Conservation (phyloP, 495 filamentous ascomycete species). For the Xylaria venustula region DNA sequence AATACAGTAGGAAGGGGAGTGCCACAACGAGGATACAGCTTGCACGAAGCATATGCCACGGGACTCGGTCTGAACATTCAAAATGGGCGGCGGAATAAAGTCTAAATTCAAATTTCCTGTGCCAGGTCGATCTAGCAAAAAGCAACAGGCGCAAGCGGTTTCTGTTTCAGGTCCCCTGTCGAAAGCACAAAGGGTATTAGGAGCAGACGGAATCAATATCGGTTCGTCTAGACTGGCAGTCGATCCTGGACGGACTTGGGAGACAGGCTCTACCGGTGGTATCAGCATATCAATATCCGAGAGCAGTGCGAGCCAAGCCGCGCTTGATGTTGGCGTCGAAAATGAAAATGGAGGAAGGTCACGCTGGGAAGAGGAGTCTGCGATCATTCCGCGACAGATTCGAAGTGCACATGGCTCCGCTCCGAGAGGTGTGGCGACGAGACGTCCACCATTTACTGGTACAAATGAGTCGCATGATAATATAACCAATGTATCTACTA, state of each 20-base stretch:
- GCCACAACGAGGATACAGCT: background rate
- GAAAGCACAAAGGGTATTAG: constrained; percentile 48
- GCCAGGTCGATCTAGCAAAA: constrained; percentile 46
- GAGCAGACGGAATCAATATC: constrained; percentile 33
- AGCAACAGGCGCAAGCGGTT: constrained; percentile 18
- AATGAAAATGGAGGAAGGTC: constrained; percentile 20
- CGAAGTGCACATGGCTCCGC: constrained; percentile 14
- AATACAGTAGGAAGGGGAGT: background rate
- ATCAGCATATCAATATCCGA: constrained; percentile 52
- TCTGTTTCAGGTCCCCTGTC: constrained; percentile 28
- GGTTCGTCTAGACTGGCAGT: constrained; percentile 24
- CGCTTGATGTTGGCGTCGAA: constrained; percentile 8
- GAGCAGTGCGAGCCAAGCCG: constrained; percentile 34
- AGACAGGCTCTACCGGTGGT: constrained; percentile 42
- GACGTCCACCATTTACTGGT: constrained; percentile 22
- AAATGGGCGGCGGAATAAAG: constrained; percentile 44
- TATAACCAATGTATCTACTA: constrained; percentile 37
- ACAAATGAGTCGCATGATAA: constrained; percentile 22
- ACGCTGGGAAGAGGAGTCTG: constrained; percentile 50
- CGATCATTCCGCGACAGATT: constrained; percentile 37
- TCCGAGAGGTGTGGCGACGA: constrained; percentile 16
- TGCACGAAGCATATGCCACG: too few species aligned
- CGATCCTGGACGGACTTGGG: constrained; percentile 37
- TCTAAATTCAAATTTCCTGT: constrained; percentile 55
- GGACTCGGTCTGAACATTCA: too few species aligned